These are phyloP conservation scores for Daldinia sp. DNA, from an alignment of 2,329 filamentous ascomycete genomes.

Conservation along the genomic window DNA sequence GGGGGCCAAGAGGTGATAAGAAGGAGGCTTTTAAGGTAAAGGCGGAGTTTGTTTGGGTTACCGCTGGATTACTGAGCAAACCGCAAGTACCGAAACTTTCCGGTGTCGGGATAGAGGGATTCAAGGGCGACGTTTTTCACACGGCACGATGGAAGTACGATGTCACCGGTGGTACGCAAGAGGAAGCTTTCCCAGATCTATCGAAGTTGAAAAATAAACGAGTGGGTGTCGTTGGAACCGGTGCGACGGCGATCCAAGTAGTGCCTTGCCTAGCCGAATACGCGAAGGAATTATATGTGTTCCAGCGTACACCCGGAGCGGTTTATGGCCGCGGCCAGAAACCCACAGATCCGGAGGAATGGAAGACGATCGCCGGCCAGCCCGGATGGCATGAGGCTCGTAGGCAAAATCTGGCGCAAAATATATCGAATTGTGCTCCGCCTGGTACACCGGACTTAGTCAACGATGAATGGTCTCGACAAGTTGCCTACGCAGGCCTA, in stretches of 20 bases:
- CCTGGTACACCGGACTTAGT: conserved; percentile 54
- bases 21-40: conserved; percentile 46
- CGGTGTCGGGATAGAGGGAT: conserved; percentile 50
- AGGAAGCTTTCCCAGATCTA: conserved; percentile 48
- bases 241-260: conserved; percentile 57
- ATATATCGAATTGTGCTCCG: conserved; percentile 47
- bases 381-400: conserved; percentile 61
- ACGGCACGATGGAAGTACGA: conserved; percentile 57
- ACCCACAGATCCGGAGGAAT: conserved; percentile 51
- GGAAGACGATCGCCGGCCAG: conserved; percentile 47
- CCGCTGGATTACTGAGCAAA: conserved; percentile 51
- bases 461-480: conserved; percentile 57
- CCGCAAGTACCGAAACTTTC: conserved; percentile 54
- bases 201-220: conserved; percentile 56
- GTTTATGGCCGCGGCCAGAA: conserved; percentile 40
- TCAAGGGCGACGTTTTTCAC: conserved; percentile 55
- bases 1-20: conserved; percentile 36
- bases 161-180: conserved; percentile 52
- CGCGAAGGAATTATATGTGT: conserved; percentile 61
- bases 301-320: conserved; percentile 61
- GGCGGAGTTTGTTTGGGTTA: conserved; percentile 51
- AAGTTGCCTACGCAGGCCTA: conserved; percentile 51
- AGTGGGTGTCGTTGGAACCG: conserved; percentile 60
- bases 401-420: conserved; percentile 53
- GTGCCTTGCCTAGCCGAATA: conserved; percentile 56